A percentile compares a stretch with the other conserved stretches of the same genome.
Conservation (phyloP, 306 rosid genomes). For the Oemleria cerasiformis region DNA sequence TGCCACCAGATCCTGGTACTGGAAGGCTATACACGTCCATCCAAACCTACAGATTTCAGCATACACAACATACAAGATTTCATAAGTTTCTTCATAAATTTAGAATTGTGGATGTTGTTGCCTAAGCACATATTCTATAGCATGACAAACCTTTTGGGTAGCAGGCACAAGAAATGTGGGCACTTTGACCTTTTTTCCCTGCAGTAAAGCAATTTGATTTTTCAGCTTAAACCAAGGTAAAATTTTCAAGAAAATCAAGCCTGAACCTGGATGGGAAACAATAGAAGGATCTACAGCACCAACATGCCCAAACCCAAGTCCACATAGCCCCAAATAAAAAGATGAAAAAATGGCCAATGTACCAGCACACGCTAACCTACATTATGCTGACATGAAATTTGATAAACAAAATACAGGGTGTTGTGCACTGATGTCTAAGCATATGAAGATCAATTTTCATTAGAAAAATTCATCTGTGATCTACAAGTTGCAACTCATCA, state of each 20-base stretch:
- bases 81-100: not conserved
- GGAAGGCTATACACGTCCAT: conserved; percentile 74
- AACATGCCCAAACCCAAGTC: not conserved
- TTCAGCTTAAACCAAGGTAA: conserved; percentile 3
- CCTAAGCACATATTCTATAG: conserved; percentile 13
- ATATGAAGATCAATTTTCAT: not conserved
- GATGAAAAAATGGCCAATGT: no score
- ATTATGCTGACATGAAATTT: not conserved
- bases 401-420: not conserved
- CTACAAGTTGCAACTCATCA: not conserved
- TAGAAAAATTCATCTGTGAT: not conserved
- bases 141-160: conserved; percentile 76
- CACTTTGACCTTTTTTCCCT: conserved; percentile 92
- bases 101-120: not conserved
- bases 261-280: not conserved
- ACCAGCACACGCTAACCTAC: not conserved
- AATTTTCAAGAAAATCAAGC: not conserved
- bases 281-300: not conserved
- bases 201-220: conserved; percentile 26
- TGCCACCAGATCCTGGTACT: conserved; percentile 91
- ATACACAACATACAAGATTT: not conserved
- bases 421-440: not conserved
- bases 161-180: conserved; percentile 99
- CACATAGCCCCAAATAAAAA: not conserved
- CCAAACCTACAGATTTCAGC: conserved; percentile 68